Conservation (phyloP, 225 moss, liverwort and hornwort genomes). For the Pseudisothecium myosuroides region DNA sequence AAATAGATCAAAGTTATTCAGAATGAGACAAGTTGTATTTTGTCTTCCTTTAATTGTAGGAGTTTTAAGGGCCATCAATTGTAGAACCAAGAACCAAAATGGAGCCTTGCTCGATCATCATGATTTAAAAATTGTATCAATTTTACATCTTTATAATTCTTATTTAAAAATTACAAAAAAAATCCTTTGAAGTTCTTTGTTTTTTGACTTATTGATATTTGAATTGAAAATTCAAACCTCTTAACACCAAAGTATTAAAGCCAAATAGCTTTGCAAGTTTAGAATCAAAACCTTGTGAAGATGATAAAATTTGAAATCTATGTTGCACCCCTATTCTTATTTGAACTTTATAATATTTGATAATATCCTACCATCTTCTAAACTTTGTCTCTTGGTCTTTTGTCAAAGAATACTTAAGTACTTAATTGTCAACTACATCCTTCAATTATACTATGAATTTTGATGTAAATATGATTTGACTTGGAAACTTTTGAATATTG, state of each 20-base stretch:
- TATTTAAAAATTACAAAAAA: neutral
- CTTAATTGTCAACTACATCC: neutral
- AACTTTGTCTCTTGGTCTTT: neutral
- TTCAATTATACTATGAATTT: neutral
- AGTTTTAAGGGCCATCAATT: too few relatives aligned
- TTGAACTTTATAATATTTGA: neutral
- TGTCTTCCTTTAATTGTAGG: fast-evolving
- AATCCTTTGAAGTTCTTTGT: too few relatives aligned
- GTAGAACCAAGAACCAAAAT: fast-evolving
- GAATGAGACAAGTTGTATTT: neutral
- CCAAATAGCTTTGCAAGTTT: neutral
- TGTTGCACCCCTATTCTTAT: neutral
- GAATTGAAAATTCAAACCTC: neutral
- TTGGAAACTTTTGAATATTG: neutral
- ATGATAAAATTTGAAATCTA: too few relatives aligned
- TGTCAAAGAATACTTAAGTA: neutral
- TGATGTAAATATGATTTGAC: neutral
- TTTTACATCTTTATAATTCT: neutral
- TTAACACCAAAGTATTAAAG: neutral
- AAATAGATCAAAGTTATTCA: neutral
- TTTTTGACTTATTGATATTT: neutral
- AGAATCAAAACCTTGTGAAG: neutral
- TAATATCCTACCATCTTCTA: neutral
- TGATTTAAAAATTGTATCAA: neutral
- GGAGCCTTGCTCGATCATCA: fast-evolving